A percentile compares a stretch with the other conserved stretches of the same genome.
phyloP scores from a whole-genome alignment of 495 filamentous ascomycete genomes.

The Aspergillus bridgeri region DNA sequence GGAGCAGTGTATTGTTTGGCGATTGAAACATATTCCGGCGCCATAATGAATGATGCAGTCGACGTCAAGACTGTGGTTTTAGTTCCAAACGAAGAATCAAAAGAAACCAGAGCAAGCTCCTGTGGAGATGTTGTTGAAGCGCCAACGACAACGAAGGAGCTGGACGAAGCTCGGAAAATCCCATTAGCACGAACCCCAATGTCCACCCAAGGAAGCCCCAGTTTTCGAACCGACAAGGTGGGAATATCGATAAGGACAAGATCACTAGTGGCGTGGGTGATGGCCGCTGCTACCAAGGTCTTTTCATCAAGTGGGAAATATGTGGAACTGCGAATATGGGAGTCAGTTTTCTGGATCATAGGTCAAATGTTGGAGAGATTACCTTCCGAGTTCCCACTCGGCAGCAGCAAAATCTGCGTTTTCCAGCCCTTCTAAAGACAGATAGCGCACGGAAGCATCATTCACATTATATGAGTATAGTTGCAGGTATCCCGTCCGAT shows the following conservation, averaged over 20 bases:
- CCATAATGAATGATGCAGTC: constrained; percentile 20
- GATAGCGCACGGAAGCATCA: not conserved
- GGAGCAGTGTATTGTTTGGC: constrained; percentile 24
- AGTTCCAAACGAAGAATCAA: constrained; percentile 9
- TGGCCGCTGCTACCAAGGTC: constrained; percentile 31
- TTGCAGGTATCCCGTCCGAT: constrained; percentile 42
- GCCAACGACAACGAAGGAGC: constrained; percentile 21
- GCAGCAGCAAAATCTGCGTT: constrained; percentile 38
- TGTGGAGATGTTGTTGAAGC: constrained; percentile 18
- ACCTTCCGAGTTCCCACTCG: constrained; percentile 40
- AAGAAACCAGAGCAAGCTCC: constrained; percentile 23
- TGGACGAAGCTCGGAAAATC: constrained; percentile 19
- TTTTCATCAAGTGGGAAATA: constrained; percentile 36
- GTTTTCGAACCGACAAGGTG: constrained; percentile 14
- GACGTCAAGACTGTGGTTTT: constrained; percentile 22
- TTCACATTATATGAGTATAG: constrained; percentile 28
- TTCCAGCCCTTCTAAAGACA: constrained; percentile 30
- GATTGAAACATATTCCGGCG: constrained; percentile 31
- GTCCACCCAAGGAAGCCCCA: constrained; percentile 25
- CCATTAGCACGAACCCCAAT: constrained; percentile 12
- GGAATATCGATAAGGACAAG: constrained; percentile 20
- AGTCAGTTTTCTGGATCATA: not conserved
- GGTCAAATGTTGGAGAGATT: not conserved
- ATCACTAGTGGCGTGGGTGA: constrained; percentile 24
- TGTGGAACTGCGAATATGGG: constrained; percentile 26